These are phyloP conservation scores for Yamadazyma oceani DNA, from an alignment of 1,139 yeast species.

Conservation along the genomic window DNA sequence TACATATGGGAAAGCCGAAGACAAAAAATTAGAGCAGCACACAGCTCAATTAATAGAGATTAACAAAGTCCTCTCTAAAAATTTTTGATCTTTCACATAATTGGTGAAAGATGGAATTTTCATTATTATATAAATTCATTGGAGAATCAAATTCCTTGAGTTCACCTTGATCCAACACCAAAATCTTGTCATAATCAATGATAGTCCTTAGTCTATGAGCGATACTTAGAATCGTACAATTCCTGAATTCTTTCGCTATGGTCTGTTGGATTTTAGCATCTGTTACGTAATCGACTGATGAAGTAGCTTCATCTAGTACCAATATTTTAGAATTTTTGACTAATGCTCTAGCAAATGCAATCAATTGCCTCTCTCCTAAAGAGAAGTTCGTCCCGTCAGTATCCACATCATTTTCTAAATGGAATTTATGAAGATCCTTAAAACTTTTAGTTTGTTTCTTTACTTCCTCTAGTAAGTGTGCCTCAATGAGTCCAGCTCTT, in stretches of 20 bases:
- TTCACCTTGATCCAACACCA: constrained; percentile 55
- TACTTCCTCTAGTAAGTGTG: constrained; percentile 22
- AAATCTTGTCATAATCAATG: constrained; percentile 39
- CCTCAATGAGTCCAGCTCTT: constrained; percentile 44
- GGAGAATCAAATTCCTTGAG: constrained; percentile 53
- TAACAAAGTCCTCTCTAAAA: constrained; percentile 11
- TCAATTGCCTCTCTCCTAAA: constrained; percentile 73
- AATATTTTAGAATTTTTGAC: constrained; percentile 68
- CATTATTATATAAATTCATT: constrained; percentile 30
- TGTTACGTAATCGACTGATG: constrained; percentile 78
- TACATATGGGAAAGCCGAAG: no score
- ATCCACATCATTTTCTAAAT: constrained; percentile 63
- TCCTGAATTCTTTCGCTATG: constrained; percentile 13
- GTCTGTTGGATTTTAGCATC: constrained; percentile 61
- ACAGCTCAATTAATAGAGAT: no score
- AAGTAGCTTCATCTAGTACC: constrained; percentile 80
- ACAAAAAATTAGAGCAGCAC: no score
- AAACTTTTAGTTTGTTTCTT: constrained; percentile 12
- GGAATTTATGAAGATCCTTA: constrained; percentile 54
- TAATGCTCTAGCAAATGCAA: constrained; percentile 75
- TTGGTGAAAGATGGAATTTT: constrained; percentile 39
- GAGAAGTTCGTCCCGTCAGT: constrained; percentile 78
- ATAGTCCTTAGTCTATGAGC: constrained; percentile 20
- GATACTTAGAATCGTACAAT: constrained; percentile 18
- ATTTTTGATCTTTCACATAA: constrained; percentile 41